Base-by-base conservation (phyloP, 2,329 filamentous ascomycete species). In the Alternaria sp. region DNA sequence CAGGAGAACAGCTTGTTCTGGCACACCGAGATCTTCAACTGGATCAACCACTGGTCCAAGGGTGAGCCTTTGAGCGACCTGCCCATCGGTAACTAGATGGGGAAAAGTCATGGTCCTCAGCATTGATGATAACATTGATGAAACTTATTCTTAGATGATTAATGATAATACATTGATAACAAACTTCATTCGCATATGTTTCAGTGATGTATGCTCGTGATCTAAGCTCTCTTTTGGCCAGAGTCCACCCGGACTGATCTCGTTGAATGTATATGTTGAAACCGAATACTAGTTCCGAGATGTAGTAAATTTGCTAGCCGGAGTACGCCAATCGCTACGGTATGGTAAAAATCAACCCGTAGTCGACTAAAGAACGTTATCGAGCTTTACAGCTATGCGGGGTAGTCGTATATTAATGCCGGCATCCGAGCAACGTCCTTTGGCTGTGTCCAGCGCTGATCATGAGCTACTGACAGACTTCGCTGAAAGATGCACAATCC, bases 1-100 rank as follows among this genome's bases (percentile, higher is more conserved):
- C 91, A 91, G 0, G 94, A 97, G 80, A 98, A 98, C 79, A 91
- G 90, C 5, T 82, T 97, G 23, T 87, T 96, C n/a, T 98, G 95
- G 95, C 93, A 98, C 74, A 87, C 86, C 50, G 77, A 79, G 69
- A 78, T 79, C 52, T 79, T 78, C 71, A 79, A 79, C 69, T 79
- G 77, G 77, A 78, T 79, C 59, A 79, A 79, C 67, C 74, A 79
- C 63, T 79, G 70, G 57, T 70, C 72, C 25, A 74, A 77, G 67
- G 77, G 76, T 36, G 65, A 64, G 52, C 67, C 67, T 49, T 66
- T 79, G 52, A 76, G 77, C 60, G 64, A 69, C 54, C 63, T 69
- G 47, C 67, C 77, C 5, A 68, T 76, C 61, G 76, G 74, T 40
- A 71, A 76, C 62, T 79, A 71, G 59, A 49, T 44, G 21, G 28